These are phyloP conservation scores for Pyrenochaeta sp. DNA, from an alignment of 2,329 filamentous ascomycete species.

Conservation along the genomic window DNA sequence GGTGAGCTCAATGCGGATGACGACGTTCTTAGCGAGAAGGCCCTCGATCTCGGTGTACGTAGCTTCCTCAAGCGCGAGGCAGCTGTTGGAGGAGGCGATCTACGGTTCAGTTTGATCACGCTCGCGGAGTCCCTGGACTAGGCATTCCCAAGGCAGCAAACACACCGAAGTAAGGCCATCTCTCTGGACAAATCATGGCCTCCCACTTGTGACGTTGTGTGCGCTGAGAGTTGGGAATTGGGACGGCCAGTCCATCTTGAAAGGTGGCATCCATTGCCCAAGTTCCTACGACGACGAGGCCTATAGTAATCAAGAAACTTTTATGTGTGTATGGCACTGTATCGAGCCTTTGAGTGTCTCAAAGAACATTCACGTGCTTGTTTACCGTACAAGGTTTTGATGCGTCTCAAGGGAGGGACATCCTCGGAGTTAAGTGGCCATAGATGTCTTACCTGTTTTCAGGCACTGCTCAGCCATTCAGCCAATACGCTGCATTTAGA, in stretches of 20 bases:
- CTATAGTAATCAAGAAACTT: no score
- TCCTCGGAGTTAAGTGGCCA: slow-evolving; percentile 9
- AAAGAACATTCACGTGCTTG: no score
- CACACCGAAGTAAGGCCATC: not conserved
- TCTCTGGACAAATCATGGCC: not conserved
- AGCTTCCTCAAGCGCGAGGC: slow-evolving; percentile 66
- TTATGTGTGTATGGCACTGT: no score
- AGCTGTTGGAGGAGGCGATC: slow-evolving; percentile 62
- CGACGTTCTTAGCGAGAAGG: slow-evolving; percentile 70
- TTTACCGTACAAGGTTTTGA: no score
- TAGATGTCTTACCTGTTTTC: slow-evolving; percentile 33
- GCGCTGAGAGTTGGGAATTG: no score
- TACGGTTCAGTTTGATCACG: slow-evolving; percentile 70
- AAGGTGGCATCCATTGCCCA: no score
- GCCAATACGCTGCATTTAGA: not conserved
- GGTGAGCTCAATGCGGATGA: slow-evolving; percentile 53
- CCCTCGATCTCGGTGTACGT: slow-evolving; percentile 73
- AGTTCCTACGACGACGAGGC: no score
- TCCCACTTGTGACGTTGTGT: no score
- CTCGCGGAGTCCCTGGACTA: slow-evolving; percentile 64
- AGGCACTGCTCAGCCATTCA: slow-evolving; percentile 5
- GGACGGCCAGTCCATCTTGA: no score
- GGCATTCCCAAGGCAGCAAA: slow-evolving; percentile 1
- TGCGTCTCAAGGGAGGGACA: slow-evolving; percentile 20
- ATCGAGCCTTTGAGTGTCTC: no score